Base-by-base conservation (phyloP, 106 monocot genomes). In the Acorus gramineus region DNA sequence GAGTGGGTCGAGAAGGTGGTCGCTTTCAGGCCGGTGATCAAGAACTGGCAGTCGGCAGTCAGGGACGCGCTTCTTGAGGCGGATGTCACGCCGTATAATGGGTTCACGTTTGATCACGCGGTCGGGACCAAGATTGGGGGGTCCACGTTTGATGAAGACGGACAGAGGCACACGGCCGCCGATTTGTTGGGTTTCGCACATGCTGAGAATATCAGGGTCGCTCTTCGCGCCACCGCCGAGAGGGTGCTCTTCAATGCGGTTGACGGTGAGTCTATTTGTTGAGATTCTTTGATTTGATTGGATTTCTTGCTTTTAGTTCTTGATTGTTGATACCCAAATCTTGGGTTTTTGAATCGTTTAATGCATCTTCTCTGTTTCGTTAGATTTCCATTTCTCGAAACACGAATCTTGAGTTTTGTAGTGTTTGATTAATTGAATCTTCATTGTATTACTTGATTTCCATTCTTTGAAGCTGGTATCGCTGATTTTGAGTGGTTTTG, bases 81-180 rank as follows among this genome's bases (percentile, higher is more conserved):
- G 10, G 50, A 42, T 4, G 70, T 70, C 10, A 10, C 5, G 7
- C 70, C 70, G 1, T 60, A 60, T 52, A 51, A 70, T 28, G 61
- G 70, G 14, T 60, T 70, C 60, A 70, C 70, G 5, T 6, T 60
- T 7, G 12, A 70, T 7, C 70, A 70, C 50, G 11, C 61, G 4
- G 42, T 60, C 9, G 70, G 70, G 2, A 61, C 61, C n/a, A 94
- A 94, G 78, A 80, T 94, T 56, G 86, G 94, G 0, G 94, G 78
- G 10, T 69, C 86, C 7, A 94, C 84, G 9, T 90, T 90, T 62
- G 94, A 94, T 45, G 11, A 70, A 14, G 45, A 55, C 28, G 89
- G 94, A 10, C 53, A 66, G 42, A 60, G 94, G 51, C 85, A 80
- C 78, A 85, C 69, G 72, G 86, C 95, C 12, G 90, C 90, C 5